A percentile compares a stretch with the other conserved stretches of the same genome.
Conservation (phyloP, 140 eudicot genomes). For the Senecio squalidus region DNA sequence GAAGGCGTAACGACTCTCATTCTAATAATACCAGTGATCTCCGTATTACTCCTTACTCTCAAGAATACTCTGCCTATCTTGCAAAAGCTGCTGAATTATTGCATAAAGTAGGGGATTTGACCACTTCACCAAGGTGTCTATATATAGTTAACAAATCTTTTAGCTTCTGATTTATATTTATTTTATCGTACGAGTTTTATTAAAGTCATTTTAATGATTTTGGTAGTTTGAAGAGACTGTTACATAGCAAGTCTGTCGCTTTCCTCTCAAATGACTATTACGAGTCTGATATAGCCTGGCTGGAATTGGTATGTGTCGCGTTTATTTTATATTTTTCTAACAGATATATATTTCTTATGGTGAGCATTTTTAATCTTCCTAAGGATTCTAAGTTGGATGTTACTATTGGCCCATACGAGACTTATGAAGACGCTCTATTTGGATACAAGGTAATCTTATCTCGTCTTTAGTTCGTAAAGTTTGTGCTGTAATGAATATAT, state of each 20-base stretch:
- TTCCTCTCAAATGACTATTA: constrained; percentile 91
- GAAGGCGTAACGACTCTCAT: constrained; percentile 53
- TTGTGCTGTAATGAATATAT: no score
- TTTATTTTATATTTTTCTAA: background rate
- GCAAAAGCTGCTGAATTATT: constrained; percentile 65
- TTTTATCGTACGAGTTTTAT: background rate
- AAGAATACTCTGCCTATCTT: constrained; percentile 55
- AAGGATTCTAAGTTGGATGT: no score
- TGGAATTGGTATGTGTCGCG: constrained; percentile 74
- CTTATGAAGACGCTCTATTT: no score
- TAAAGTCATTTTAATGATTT: constrained; percentile 7
- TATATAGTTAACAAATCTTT: background rate
- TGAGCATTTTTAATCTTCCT: no score
- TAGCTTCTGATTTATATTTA: background rate
- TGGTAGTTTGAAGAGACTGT: constrained; percentile 85
- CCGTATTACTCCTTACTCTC: constrained; percentile 52
- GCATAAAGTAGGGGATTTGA: constrained; percentile 76
- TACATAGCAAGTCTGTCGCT: constrained; percentile 86
- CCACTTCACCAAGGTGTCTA: constrained; percentile 65
- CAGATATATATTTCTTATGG: constrained; percentile 1
- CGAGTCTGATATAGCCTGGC: constrained; percentile 98
- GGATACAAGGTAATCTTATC: no score
- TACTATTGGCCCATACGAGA: no score
- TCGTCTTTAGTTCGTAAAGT: no score
- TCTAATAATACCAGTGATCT: constrained; percentile 41